Evolutionary conservation across 768 basidiomycete genomes (phyloP).

Genomic region (Boletales sp.): DNA sequence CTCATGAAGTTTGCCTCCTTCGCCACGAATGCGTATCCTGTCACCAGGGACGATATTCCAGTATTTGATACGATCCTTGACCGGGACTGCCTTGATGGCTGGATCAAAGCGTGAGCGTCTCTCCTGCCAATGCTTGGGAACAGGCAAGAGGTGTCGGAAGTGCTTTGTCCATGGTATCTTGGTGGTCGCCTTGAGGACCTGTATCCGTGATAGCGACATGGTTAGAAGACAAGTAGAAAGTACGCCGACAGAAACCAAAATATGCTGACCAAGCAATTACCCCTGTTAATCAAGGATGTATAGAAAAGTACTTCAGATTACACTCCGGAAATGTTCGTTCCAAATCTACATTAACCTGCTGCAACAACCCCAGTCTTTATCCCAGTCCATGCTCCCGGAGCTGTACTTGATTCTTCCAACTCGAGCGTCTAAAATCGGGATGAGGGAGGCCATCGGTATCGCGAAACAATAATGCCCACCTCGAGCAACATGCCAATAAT

Average conservation of each 20-base stretch:
- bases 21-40: conserved; percentile 66
- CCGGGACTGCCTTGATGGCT: conserved; percentile 49
- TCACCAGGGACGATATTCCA: conserved; percentile 91
- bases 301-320: too few relatives aligned
- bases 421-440: conserved; percentile 60
- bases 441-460: conserved; percentile 1
- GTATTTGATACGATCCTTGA: conserved; percentile 70
- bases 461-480: conserved; percentile 38
- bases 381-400: conserved; percentile 40
- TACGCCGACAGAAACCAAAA: background rate
- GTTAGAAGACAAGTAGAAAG: background rate
- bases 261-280: conserved; percentile 19
- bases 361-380: conserved; percentile 21
- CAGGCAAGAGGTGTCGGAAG: conserved; percentile 60
- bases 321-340: too few relatives aligned
- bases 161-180: conserved; percentile 56
- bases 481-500: conserved; percentile 83
- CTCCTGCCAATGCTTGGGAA: conserved; percentile 54
- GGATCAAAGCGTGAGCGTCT: conserved; percentile 42
- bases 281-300: background rate
- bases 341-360: conserved; percentile 13
- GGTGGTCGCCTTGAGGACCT: conserved; percentile 48
- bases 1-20: conserved; percentile 59
- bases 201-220: conserved; percentile 31
- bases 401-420: conserved; percentile 72